Evolutionary conservation across 306 rosid species (phyloP).

Genomic region (Gleditsia sinensis): DNA sequence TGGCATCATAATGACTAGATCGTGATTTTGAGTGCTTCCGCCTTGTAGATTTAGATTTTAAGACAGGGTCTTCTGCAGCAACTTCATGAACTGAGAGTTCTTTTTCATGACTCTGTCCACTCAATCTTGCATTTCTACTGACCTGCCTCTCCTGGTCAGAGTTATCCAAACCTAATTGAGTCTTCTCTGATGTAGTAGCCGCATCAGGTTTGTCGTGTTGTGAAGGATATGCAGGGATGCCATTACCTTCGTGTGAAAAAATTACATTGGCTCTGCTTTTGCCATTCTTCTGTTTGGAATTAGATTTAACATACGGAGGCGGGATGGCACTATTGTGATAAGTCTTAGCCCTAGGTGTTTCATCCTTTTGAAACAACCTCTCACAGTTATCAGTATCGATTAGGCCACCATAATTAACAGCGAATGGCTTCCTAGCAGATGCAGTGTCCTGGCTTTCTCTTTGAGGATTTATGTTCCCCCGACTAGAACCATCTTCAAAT

Average conservation of each 20-base stretch:
- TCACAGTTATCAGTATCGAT: too few relatives aligned
- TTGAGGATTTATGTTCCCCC: slow-evolving; percentile 44
- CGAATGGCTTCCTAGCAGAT: too few relatives aligned
- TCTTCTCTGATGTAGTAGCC: slow-evolving; percentile 35
- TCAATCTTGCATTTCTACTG: too few relatives aligned
- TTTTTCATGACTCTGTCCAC: too few relatives aligned
- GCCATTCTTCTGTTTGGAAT: slow-evolving; percentile 49
- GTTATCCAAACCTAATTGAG: slow-evolving; percentile 43
- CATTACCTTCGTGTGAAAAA: slow-evolving; percentile 45
- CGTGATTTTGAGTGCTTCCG: slow-evolving; percentile 70
- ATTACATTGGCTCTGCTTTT: slow-evolving; percentile 38
- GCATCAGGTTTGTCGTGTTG: slow-evolving; percentile 45
- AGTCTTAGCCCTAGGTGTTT: slow-evolving; percentile 51
- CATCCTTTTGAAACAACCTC: too few relatives aligned
- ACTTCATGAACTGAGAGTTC: slow-evolving; percentile 33
- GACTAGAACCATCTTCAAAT: slow-evolving; percentile 43
- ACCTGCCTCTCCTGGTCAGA: too few relatives aligned
- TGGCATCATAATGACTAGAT: slow-evolving; percentile 45
- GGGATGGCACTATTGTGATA: slow-evolving; percentile 56
- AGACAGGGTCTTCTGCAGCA: slow-evolving; percentile 43
- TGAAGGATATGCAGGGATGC: slow-evolving; percentile 43
- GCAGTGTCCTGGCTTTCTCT: too few relatives aligned
- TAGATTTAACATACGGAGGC: slow-evolving; percentile 83
- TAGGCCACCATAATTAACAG: too few relatives aligned
- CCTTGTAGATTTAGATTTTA: slow-evolving; percentile 71